A percentile compares a stretch with the other conserved stretches of the same genome.
These are phyloP conservation scores for Phaseolus coccineus DNA, from an alignment of 331 rosid genomes.

Conservation along the genomic window DNA sequence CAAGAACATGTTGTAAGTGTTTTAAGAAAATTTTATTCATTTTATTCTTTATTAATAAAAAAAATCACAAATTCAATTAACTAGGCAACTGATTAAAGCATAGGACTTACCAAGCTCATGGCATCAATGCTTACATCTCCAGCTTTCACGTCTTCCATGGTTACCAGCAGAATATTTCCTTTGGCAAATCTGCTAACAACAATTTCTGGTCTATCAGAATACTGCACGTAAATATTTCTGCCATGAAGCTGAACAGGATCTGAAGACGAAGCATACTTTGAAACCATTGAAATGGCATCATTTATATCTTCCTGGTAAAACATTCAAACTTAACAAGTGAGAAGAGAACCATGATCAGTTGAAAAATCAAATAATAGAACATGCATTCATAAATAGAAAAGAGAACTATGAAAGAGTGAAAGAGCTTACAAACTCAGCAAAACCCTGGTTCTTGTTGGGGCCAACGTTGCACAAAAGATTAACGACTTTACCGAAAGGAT, in stretches of 20 bases:
- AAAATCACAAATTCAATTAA: not conserved
- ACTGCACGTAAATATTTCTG: conserved; percentile 74
- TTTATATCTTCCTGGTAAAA: conserved; percentile 72
- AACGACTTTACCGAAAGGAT: conserved; percentile 82
- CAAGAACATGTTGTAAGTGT: no score
- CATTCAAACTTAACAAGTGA: conserved; percentile 21
- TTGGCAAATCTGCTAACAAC: conserved; percentile 72
- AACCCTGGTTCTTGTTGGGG: conserved; percentile 86
- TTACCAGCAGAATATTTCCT: conserved; percentile 81
- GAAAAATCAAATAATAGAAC: not conserved
- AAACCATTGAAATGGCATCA: conserved; percentile 86
- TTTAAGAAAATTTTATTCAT: no score
- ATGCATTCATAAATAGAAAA: no score
- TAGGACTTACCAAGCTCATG: conserved; percentile 70
- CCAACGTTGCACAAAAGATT: conserved; percentile 87
- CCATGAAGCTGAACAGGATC: conserved; percentile 77
- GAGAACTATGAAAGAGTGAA: not conserved
- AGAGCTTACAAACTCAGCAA: conserved; percentile 71
- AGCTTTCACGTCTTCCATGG: conserved; percentile 80
- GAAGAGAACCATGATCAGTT: not conserved
- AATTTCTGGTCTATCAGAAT: conserved; percentile 80
- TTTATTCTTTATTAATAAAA: no score
- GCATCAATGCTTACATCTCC: conserved; percentile 88
- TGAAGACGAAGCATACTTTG: conserved; percentile 81
- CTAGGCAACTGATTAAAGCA: not conserved